Base-by-base conservation (phyloP, 495 filamentous ascomycete species). In the Aspergillus nidulans region DNA sequence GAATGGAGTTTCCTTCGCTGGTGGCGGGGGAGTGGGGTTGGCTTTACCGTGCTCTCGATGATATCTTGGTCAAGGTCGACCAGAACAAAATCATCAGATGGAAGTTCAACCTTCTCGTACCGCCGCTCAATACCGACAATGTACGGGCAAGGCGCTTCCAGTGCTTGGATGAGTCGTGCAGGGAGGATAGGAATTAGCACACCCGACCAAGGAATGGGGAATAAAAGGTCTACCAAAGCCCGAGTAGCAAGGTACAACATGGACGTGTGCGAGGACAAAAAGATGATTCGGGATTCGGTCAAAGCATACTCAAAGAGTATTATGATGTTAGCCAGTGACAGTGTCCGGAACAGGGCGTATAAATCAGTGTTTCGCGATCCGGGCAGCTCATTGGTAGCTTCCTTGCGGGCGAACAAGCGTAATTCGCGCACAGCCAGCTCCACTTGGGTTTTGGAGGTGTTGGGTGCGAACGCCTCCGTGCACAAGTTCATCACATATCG, bases 401-500 rank as follows among this genome's bases (percentile, higher is more conserved):
- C 94, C 62, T 94, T 94, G 34, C 94, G 83, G 1, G 94, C 91
- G 71, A 95, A 96, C 30, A 98, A 71, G 12, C 92, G 87, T 55
- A 98, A 75, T 62, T 98, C 94, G 42, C 94, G 84, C 15, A 98
- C 85, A 1, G 87, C 84, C 18, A 98, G 76, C 73, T 98, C 94
- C 16, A 97, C 92, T 67, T 97, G 95, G 0, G 94, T 98, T 69
- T 91, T 90, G 4, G 94, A 97, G 21, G 88, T 86, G 19, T 92
- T 85, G 2, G 94, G 94, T 60, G 89, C 89, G 60, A 92, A 85
- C 6, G 94, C 94, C 68, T 97, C 95, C 10, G 91, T 92, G 70
- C 94, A 98, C 19, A 98, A 81, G 65, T 98, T 98, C 73, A 97
- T 88, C 36, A 98, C 94, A 71, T 97, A 98, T 71, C 91, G 82